Base-by-base conservation (phyloP, 2,329 filamentous ascomycete genomes). In the Colletotrichum shisoi region DNA sequence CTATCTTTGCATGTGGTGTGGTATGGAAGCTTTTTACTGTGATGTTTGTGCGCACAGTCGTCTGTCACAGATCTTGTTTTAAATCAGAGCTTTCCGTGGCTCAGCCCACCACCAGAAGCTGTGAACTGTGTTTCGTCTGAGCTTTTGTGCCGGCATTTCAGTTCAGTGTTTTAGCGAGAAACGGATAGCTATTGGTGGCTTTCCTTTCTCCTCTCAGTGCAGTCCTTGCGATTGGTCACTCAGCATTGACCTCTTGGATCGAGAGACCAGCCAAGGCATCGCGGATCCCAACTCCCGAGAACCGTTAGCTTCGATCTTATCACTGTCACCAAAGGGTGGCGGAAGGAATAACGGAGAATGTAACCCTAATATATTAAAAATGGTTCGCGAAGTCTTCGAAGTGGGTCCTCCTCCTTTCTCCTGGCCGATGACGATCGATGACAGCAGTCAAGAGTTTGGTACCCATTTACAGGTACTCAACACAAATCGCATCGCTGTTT, bases 401-500 rank as follows among this genome's bases (percentile, higher is more conserved):
- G 8, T 9, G 31, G 7, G 9, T 9, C 31, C 17, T 6, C 3
- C 9, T 51, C 4, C 3, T 51, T 34, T 51, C 9, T 34, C 9
- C 2, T 11, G 5, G 3, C 6, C 3, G 8, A n/a, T 19, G 4
- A 12, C 11, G 0, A 19, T n/a, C n/a, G 7, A 34, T 34, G 9
- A n/a, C 12, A 4, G 17, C 31, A 34, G 8, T 34, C 8, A 9
- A 9, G 8, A 34, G 31, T 7, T 34, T 11, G 7, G 2, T 34
- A 34, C 31, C 31, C 7, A 34, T 34, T 51, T 57, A 69, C 17
- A 72, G 51, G 52, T 75, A 76, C 42, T 75, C 71, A 56, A 72
- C 72, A 42, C 74, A 75, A 2, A 76, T 62, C 13, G 64, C 44
- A 12, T 53, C 70, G 57, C 60, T 70, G 9, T 62, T 45, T 39